Percentiles rank a stretch among this genome's conserved stretches.
Evolutionary conservation across 352 stramenopile genomes (phyloP).

Genomic region (Pythium phragmiticola): DNA sequence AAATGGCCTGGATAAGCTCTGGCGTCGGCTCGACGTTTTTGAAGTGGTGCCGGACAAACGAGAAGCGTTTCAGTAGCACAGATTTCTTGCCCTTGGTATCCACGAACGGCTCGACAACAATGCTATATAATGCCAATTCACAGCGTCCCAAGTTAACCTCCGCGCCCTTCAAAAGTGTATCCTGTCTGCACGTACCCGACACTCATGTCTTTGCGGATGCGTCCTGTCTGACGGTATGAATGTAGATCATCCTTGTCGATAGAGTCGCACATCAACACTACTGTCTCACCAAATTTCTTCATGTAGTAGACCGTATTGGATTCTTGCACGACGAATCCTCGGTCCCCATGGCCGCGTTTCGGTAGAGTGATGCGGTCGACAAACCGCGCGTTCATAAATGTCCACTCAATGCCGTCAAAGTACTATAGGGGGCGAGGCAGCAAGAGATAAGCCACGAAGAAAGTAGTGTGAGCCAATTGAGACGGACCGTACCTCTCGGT

Average conservation of each 20-base stretch:
- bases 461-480: neutral
- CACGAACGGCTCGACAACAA: slow-evolving; percentile 37
- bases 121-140: neutral
- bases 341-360: slow-evolving; percentile 28
- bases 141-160: too few relatives aligned
- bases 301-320: slow-evolving; percentile 61
- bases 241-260: slow-evolving; percentile 50
- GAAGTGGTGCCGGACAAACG: slow-evolving; percentile 68
- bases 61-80: slow-evolving; percentile 69
- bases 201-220: slow-evolving; percentile 56
- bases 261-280: slow-evolving; percentile 47
- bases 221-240: slow-evolving; percentile 37
- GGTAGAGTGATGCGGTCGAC: slow-evolving; percentile 63
- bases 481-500: slow-evolving; percentile 34
- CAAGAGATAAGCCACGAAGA: neutral
- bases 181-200: slow-evolving; percentile 34
- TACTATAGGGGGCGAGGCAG: slow-evolving; percentile 23
- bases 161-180: neutral
- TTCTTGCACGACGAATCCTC: slow-evolving; percentile 59
- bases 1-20: slow-evolving; percentile 60
- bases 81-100: slow-evolving; percentile 33
- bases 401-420: slow-evolving; percentile 55
- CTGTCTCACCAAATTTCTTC: slow-evolving; percentile 40
- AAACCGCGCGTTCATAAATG: slow-evolving; percentile 55
- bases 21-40: slow-evolving; percentile 35